A percentile compares a stretch with the other conserved stretches of the same genome.
These are phyloP conservation scores for Talaromyces sp. DNA, from an alignment of 2,329 filamentous ascomycete genomes.

Conservation along the genomic window DNA sequence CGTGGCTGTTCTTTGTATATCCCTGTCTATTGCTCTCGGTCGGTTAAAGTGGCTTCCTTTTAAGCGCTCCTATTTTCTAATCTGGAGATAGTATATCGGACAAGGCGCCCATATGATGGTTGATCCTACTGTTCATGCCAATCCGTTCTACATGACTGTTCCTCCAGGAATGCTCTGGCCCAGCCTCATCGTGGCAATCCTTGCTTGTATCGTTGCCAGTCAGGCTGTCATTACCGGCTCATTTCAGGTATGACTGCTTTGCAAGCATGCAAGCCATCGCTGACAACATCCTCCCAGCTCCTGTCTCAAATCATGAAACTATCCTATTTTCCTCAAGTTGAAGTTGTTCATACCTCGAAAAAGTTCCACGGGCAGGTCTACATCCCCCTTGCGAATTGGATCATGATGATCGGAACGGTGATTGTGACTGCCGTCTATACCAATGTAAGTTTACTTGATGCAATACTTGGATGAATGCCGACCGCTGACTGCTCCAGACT, in stretches of 20 bases:
- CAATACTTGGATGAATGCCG: background rate
- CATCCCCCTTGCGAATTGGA: slow-evolving; percentile 71
- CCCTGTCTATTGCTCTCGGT: slow-evolving; percentile 56
- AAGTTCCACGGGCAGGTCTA: slow-evolving; percentile 72
- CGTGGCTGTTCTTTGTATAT: slow-evolving; percentile 65
- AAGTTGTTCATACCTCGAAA: slow-evolving; percentile 66
- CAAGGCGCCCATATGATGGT: slow-evolving; percentile 69
- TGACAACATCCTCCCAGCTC: slow-evolving; percentile 34
- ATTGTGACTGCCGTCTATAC: slow-evolving; percentile 70
- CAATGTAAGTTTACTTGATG: slow-evolving; percentile 40
- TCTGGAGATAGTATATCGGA: slow-evolving; percentile 55
- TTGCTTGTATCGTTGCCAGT: slow-evolving; percentile 61
- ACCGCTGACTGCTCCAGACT: too few species aligned
- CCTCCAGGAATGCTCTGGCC: slow-evolving; percentile 67
- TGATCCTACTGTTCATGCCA: slow-evolving; percentile 59
- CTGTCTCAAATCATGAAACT: slow-evolving; percentile 70
- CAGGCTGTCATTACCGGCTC: slow-evolving; percentile 75
- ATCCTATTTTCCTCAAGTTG: slow-evolving; percentile 72
- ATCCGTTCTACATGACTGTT: slow-evolving; percentile 70
- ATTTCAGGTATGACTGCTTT: slow-evolving; percentile 55
- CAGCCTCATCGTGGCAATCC: slow-evolving; percentile 63
- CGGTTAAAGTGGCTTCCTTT: background rate
- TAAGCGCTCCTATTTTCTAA: background rate
- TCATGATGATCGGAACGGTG: slow-evolving; percentile 72
- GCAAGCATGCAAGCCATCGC: background rate